These are phyloP conservation scores for Harringtonia aguacate DNA, from an alignment of 2,329 filamentous ascomycete species.

Conservation along the genomic window DNA sequence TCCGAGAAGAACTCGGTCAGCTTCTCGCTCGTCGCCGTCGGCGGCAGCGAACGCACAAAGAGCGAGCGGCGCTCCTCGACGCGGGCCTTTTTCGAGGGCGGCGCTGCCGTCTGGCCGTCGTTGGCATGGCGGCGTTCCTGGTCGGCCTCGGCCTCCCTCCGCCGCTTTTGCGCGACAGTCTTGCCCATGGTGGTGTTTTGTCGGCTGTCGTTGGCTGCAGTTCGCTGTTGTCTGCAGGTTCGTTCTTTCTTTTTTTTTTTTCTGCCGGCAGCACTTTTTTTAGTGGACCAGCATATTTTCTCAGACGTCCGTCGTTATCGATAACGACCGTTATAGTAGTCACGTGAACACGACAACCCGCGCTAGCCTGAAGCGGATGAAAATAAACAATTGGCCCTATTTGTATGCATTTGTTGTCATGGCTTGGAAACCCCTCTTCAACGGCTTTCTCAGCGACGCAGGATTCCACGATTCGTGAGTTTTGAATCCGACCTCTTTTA, in stretches of 20 bases:
- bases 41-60: slow-evolving; percentile 81
- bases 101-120: slow-evolving; percentile 1
- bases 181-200: slow-evolving; percentile 14
- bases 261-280: background rate
- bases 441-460: background rate
- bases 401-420: slow-evolving; percentile 1
- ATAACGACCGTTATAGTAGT: slow-evolving; percentile 3
- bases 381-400: slow-evolving; percentile 10
- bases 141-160: slow-evolving; percentile 22
- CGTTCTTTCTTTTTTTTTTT: slow-evolving; percentile 1
- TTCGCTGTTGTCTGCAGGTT: background rate
- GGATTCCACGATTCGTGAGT: no score
- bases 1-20: slow-evolving; percentile 88
- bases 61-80: slow-evolving; percentile 60
- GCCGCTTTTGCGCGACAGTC: slow-evolving; percentile 21
- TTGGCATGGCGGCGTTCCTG: slow-evolving; percentile 4
- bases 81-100: slow-evolving; percentile 43
- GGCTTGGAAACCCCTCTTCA: background rate
- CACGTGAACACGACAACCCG: slow-evolving; percentile 1
- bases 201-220: background rate
- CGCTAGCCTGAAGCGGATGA: slow-evolving; percentile 11
- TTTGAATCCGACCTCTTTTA: no score
- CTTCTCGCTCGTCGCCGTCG: slow-evolving; percentile 66
- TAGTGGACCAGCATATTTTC: no score
- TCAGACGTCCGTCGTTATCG: no score